phyloP scores from a whole-genome alignment of 2,329 filamentous ascomycete genomes.

The Penicillium sp. region DNA sequence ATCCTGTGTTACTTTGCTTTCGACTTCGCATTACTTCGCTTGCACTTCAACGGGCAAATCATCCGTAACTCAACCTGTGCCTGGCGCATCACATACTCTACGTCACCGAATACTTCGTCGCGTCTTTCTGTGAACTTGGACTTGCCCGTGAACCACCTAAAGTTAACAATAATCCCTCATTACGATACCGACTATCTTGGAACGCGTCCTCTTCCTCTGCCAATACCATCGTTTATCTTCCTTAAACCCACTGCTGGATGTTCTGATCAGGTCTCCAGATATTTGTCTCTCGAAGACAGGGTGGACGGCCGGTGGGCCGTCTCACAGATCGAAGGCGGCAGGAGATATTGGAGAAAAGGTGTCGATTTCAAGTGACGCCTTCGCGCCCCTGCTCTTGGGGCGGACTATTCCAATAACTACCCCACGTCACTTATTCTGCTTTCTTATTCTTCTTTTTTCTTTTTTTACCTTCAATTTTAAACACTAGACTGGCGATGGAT shows the following conservation, averaged over 20 bases:
- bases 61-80: background rate
- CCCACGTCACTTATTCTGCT: background rate
- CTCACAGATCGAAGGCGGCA: slow-evolving; percentile 18
- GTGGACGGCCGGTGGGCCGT: slow-evolving; percentile 27
- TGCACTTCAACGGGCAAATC: background rate
- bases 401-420: background rate
- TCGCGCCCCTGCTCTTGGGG: background rate
- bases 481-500: slow-evolving; percentile 50
- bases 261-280: slow-evolving; percentile 3
- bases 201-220: background rate
- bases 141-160: too few relatives aligned
- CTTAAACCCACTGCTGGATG: slow-evolving; percentile 6
- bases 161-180: background rate
- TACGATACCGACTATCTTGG: background rate
- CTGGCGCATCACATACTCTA: background rate
- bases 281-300: slow-evolving; percentile 9
- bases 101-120: background rate
- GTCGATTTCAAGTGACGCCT: background rate
- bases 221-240: slow-evolving; percentile 1
- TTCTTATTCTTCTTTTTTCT: background rate
- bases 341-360: slow-evolving; percentile 4
- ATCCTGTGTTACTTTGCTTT: background rate
- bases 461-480: background rate
- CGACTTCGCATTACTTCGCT: background rate
- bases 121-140: background rate